Base-by-base conservation (phyloP, 495 filamentous ascomycete species). In the Penicillium robsamsonii region DNA sequence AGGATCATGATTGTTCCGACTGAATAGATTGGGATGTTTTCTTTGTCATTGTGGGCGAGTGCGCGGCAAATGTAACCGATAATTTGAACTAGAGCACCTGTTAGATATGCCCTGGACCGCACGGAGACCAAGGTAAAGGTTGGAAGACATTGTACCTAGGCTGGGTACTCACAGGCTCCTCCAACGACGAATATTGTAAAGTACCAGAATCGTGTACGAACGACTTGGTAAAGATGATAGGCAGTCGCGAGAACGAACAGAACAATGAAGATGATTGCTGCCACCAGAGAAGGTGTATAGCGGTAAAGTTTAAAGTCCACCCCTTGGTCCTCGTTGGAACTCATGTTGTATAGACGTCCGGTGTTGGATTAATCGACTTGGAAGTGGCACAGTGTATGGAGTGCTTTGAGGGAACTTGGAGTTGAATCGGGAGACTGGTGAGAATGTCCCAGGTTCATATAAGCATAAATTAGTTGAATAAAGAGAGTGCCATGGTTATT, bases 121-220 rank as follows among this genome's bases (percentile, higher is more conserved):
- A 25, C 5, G 2, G 24, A 25, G 24, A 25, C 5, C 24, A 25
- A 25, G 5, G 24, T 25, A 5, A 25, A 25, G 5, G 24, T 5
- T 2, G 24, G 31, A 35, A 35, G 12, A 12, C 0, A 11, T 13
- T 12, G 4, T 13, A 35, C 5, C 11, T 4, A 12, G 12, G 13
- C 12, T 0, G 1, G 33, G 33, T 2, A 76, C 77, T 63, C 71
- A 86, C 83, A 83, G 27, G 78, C 49, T 41, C 81, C 79, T 15
- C 84, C 85, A 24, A 86, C 57, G 15, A 83, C 30, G 27, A 87
- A 75, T 0, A 85, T 78, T 11, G 79, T 80, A 50, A 87, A 86
- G 63, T 82, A 87, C 83, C 81, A 87, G 17, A 80, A 81, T 55
- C 69, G 69, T 13, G 68, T 74, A 24, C 65, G 71, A 41, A 77